Evolutionary conservation across 805 yeast genomes (phyloP).

Genomic region (Saturnispora galanensis): DNA sequence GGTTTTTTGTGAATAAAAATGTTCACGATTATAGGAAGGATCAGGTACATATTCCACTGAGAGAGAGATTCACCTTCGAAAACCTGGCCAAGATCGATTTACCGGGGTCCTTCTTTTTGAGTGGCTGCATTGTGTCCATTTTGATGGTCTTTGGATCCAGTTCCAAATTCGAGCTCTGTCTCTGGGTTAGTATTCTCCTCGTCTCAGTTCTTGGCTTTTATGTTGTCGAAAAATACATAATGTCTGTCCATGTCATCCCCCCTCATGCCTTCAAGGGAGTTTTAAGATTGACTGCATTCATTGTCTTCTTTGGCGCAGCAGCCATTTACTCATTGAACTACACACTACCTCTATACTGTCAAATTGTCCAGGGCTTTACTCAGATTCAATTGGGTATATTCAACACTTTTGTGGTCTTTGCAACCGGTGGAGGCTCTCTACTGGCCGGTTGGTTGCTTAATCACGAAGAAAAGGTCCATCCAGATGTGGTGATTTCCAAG

Average conservation of each 20-base stretch:
- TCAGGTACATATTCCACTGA: slow-evolving; percentile 15
- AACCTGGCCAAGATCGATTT: slow-evolving; percentile 32
- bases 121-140: slow-evolving; percentile 26
- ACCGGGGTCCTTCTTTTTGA: slow-evolving; percentile 31
- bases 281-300: slow-evolving; percentile 29
- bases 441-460: slow-evolving; percentile 29
- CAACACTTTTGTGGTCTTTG: slow-evolving; percentile 32
- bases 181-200: slow-evolving; percentile 10
- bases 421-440: slow-evolving; percentile 32
- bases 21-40: slow-evolving; percentile 26
- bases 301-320: slow-evolving; percentile 30
- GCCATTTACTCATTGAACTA: slow-evolving; percentile 29
- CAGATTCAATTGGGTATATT: slow-evolving; percentile 32
- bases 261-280: slow-evolving; percentile 30
- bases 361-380: slow-evolving; percentile 31
- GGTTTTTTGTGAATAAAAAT: slow-evolving; percentile 18
- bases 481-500: slow-evolving; percentile 14
- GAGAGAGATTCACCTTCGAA: slow-evolving; percentile 24
- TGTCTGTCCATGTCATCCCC: slow-evolving; percentile 33
- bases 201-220: slow-evolving; percentile 19
- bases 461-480: slow-evolving; percentile 14
- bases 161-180: slow-evolving; percentile 4
- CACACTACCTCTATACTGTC: slow-evolving; percentile 33
- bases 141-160: slow-evolving; percentile 23
- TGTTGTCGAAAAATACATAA: slow-evolving; percentile 27